Evolutionary conservation across 2,329 filamentous ascomycete genomes (phyloP).

Genomic region (Colletotrichum gloeosporioides): DNA sequence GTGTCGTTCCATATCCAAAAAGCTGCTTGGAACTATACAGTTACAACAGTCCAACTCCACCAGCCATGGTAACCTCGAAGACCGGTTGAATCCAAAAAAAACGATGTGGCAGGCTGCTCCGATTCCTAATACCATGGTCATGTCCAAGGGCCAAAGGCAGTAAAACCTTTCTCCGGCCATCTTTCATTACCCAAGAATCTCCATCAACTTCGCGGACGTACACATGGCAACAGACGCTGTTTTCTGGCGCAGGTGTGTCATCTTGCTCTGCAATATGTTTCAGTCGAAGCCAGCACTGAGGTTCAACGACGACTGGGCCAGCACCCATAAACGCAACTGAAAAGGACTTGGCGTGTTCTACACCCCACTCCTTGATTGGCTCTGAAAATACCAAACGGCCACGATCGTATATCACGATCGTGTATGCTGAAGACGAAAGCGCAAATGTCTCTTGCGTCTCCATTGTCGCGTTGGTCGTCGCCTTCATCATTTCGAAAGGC

Average conservation of each 20-base stretch:
- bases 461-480: too few species aligned
- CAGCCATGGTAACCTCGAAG: too few species aligned
- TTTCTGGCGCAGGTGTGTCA: accelerated
- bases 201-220: accelerated
- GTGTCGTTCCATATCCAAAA: background rate
- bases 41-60: background rate
- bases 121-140: too few species aligned
- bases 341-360: accelerated
- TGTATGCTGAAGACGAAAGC: too few species aligned
- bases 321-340: too few species aligned
- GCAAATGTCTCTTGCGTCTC: too few species aligned
- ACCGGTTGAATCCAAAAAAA: too few species aligned
- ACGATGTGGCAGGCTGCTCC: too few species aligned
- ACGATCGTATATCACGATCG: accelerated
- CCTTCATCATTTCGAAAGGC: too few species aligned
- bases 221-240: accelerated
- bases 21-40: background rate
- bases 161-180: background rate
- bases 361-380: accelerated
- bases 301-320: accelerated
- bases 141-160: too few species aligned
- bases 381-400: accelerated
- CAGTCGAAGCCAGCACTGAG: too few species aligned
- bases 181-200: background rate
- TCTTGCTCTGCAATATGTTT: accelerated